Conservation (phyloP, 208 protist genomes). For the Phytomonas serpens region DNA sequence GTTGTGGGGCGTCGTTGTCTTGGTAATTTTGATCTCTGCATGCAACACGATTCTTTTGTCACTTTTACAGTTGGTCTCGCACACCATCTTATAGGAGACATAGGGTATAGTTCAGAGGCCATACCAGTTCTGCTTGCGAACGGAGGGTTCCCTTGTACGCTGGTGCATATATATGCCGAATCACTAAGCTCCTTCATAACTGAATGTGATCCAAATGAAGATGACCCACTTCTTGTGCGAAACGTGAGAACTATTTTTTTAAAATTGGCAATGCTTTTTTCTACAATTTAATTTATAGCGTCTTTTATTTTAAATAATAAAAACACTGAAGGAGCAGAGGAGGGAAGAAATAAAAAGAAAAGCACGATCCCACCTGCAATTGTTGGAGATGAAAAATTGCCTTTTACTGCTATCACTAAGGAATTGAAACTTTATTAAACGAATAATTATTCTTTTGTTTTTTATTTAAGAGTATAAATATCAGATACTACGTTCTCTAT, state of each 20-base stretch:
- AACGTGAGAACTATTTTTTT: conserved; percentile 1
- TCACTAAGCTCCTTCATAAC: neutral
- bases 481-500: neutral
- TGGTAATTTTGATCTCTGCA: neutral
- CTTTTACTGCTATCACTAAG: neutral
- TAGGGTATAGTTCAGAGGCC: neutral
- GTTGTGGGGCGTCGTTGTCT: neutral
- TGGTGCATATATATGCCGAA: neutral
- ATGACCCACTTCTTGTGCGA: neutral
- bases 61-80: neutral
- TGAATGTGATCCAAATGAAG: neutral
- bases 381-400: neutral
- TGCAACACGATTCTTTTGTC: neutral
- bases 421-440: neutral
- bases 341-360: neutral
- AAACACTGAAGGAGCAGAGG: neutral
- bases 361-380: neutral
- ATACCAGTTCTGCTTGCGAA: neutral
- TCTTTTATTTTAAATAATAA: neutral
- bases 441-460: neutral
- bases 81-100: neutral
- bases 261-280: neutral
- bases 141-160: neutral
- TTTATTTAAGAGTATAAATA: neutral
- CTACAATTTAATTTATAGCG: neutral